Base-by-base conservation (phyloP, 306 rosid species). In the Glycine soja region DNA sequence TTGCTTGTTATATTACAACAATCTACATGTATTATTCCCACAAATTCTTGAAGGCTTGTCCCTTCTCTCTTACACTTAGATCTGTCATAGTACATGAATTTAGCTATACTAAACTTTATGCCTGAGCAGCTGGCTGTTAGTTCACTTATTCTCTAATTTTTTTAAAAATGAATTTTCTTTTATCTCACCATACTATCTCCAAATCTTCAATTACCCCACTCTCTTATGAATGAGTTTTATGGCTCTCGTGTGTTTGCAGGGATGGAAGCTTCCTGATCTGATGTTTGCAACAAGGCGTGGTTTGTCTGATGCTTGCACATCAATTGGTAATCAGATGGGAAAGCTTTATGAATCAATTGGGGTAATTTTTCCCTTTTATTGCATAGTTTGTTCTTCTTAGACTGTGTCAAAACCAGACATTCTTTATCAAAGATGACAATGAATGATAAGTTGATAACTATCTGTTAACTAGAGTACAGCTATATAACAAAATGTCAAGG, bases 241-340 rank as follows among this genome's bases (percentile, higher is more conserved):
- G 57, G 59, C 73, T 69, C 72, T 80, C 70, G 32, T 84, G 50
- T 83, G 61, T 78, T 85, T 85, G 47, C 87, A 96, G 99, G 99
- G 99, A 12, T 93, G 98, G 99, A 88, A 82, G 86, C 97, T 96
- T 82, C 97, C 98, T 43, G 91, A 90, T 83, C 66, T 96, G 91
- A 96, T 93, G 99, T 90, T 96, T 90, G 99, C 98, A 46, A 90
- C 99, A 19, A 90, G 85, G 86, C 95, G 97, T 74, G 82, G 98
- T 84, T 83, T 96, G 80, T 87, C 94, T 19, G 97, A 96, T 85
- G 99, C 99, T 64, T 87, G 93, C 82, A 67, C 59, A 70, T 86
- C 97, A 56, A 83, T 96, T 16, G 89, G 91, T 71, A 90, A 84
- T 80, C 90, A 93, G 87, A 86, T 96, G 74, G 97, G 91, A 76